Base-by-base conservation (phyloP, 2,329 filamentous ascomycete species). In the Beauveria brongniartii region DNA sequence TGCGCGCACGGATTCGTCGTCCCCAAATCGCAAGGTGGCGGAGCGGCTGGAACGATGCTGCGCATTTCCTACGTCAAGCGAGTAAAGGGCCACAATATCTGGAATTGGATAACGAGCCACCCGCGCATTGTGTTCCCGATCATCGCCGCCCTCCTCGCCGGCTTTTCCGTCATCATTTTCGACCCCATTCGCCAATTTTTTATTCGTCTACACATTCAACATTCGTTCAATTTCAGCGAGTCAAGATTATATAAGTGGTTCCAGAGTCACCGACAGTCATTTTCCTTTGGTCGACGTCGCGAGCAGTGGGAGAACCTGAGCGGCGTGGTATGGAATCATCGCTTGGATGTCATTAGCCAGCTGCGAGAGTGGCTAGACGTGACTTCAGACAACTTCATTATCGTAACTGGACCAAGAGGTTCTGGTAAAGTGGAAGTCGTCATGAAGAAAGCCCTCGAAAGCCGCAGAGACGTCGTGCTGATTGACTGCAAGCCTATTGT, bases 131-230 rank as follows among this genome's bases (percentile, higher is more conserved):
- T 96, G 28, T 88, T 99, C 52, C 93, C 94, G 0, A 75, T 89
- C 1, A 59, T 96, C 1, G 91, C 91, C 18, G 93, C 92, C 1
- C 75, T 97, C 3, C 71, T 96, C 34, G 92, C 92, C 0, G 87
- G 88, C 40, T 78, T 94, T 53, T 95, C 92, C 0, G 91, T 97
- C 22, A 85, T 90, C 1, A 80, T 97, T 8, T 97, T 99, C 69
- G 94, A 99, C 67, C 94, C 94, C 0, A 92, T 99, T 62, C 86
- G 94, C 50, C 92, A 92, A 0, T 94, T 95, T 70, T 97, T 95
- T 68, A 90, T 97, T 75, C 91, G 91, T 69, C 82, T 88, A 4
- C 92, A 96, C 70, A 87, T 99, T 55, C 91, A 92, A 37, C 83
- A 87, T 52, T 85, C 87, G 0, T 85, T 94, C 63, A 84, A 89